Evolutionary conservation across 2,329 filamentous ascomycete species (phyloP), one percentile per base, ranked within the genome.

Genomic region (Akanthomyces lecanii): DNA sequence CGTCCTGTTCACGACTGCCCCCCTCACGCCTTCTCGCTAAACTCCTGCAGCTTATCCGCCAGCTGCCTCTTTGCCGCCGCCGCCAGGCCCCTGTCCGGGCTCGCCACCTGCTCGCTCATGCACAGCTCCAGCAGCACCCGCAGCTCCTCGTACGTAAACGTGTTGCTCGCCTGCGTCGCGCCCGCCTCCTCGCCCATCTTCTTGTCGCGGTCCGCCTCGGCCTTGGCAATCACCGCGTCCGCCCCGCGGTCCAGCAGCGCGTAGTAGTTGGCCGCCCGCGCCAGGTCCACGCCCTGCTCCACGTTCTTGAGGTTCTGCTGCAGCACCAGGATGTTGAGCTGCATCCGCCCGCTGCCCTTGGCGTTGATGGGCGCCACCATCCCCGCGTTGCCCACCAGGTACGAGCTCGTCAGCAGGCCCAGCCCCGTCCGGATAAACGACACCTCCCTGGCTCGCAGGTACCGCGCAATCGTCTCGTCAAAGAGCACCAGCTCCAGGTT

Each of bases 241-340:
- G 87, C 79, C 0, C 89, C 89, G 51, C 79, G 76, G 50, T 83
- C 82, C 69, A 90, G 92, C 44, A 94, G 74, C 23, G 83, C 81
- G 71, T 87, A 93, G 76, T 89, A 94, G 64, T 84, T 82, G 23
- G 85, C 82, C 1, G 88, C 85, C 42, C 85, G 79, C 4, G 81
- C 80, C 33, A 94, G 79, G 63, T 84, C 82, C 3, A 90, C 88
- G 10, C 83, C 84, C 2, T 85, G 81, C 74, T 95, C 92, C 60
- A 99, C 88, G 68, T 96, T 96, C 79, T 97, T 97, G 62, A 99
- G 85, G 70, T 97, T 97, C 73, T 99, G 95, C 76, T 98, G 94
- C 58, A 99, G 80, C 47, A 99, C 95, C 28, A 97, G 83, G 55
- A 97, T 92, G 73, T 99, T 97, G 70, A 98, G 85, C 73, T 92